Evolutionary conservation across 345 rosid genomes (phyloP), one percentile per base, ranked within the genome.

Genomic region (Reutealis trisperma): DNA sequence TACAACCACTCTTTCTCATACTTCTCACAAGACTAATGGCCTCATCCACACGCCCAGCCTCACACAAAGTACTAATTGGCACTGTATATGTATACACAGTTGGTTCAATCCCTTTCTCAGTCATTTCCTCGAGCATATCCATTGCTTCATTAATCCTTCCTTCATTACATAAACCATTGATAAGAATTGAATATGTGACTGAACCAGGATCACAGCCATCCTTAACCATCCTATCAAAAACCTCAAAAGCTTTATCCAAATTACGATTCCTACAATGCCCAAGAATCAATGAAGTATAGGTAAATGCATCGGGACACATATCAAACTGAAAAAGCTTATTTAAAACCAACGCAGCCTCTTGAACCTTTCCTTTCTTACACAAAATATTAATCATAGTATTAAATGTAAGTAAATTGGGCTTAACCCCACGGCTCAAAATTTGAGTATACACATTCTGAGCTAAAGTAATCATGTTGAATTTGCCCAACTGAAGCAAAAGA

Each of bases 191-290:
- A 79, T 89, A 89, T 1, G 94, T 86, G 27, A 72, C 88, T 4
- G 92, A 80, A 84, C 85, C 87, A n/a, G 92, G 92, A 68, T 84
- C 82, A 79, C 91, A 89, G 34, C 90, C 91, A 60, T 82, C 84
- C 78, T 83, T 83, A 62, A 84, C 72, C 92, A 89, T 90, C 79
- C 79, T 80, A 82, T 86, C 82, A 14, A 86, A 86, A 71, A 86
- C 80, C 79, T 81, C 70, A 79, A 89, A 85, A 19, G 92, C 94
- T 16, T 70, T 78, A 61, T 82, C 84, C 82, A 90, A 37, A 84
- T 87, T 72, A 27, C 22, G 70, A 65, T 83, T 89, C 83, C 89
- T 85, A 82, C 91, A 86, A 74, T 90, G 79, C 75, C 94, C 94
- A 63, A 90, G 86, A 81, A 90, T 87, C 87, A 90, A 83, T 4